Evolutionary conservation across 331 rosid genomes (phyloP), one percentile per base, ranked within the genome.

Genomic region (Acacia concinna): DNA sequence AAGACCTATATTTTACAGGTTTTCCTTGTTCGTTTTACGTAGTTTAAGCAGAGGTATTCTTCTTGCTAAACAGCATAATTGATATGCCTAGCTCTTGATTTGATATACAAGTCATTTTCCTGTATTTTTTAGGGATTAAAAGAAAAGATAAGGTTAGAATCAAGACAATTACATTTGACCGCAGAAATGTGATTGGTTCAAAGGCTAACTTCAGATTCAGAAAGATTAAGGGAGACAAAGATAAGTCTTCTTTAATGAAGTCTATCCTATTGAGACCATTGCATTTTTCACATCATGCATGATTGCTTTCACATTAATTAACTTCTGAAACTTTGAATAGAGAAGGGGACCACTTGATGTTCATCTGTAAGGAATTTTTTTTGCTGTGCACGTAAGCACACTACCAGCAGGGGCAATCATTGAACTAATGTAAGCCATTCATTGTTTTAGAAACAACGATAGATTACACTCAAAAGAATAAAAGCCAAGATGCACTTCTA

Each of bases 21-120:
- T 67, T 68, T 46, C 73, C 43, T 49, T 62, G 67, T 31, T 52
- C 82, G 60, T 60, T 81, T 38, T 77, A 67, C 76, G 38, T 77
- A 81, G 85, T 83, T 77, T 74, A 78, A 69, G 41, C 63, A 43
- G 81, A 77, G 31, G 85, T 57, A 68, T 49, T 57, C 71, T 25
- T 35, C 79, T 65, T 63, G 78, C 43, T 71, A 51, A 71, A 37
- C 68, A 56, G 4, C 17, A 37, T 52, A 52, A 31, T 72, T 51
- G 63, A 72, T 49, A 49, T 49, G 25, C 68, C 9, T 74, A 2
- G 44, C 30, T 74, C 10, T 73, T 73, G 25, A 32, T 37, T 72
- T 18, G 57, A 52, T 35, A 52, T 27, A 34, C 30, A 34, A 23
- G 21, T 52, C 66, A 52, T 8, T 52, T 71, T 5, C n/a, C 18